Evolutionary conservation across 495 filamentous ascomycete species (phyloP).

Genomic region (Emericellopsis terricola): DNA sequence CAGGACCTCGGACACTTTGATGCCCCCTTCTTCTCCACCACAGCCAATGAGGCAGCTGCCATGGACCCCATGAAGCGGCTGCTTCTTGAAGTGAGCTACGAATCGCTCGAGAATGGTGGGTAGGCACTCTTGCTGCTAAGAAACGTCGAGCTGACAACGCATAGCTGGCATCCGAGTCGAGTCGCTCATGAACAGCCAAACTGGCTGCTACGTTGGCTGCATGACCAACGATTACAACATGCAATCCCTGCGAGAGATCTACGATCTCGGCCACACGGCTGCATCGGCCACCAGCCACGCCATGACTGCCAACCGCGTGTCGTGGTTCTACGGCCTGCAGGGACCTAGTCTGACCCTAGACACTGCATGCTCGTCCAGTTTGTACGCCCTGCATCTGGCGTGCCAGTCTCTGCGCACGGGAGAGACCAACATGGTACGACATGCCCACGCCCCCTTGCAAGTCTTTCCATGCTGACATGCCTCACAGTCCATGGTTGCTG

Average conservation of each 20-base stretch:
- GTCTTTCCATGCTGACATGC: too few relatives aligned
- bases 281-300: too few relatives aligned
- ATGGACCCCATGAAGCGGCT: slow-evolving; percentile 19
- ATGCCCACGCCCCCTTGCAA: too few relatives aligned
- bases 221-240: slow-evolving; percentile 67
- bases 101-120: slow-evolving; percentile 20
- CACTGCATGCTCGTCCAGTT: slow-evolving; percentile 64
- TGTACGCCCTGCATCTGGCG: slow-evolving; percentile 37
- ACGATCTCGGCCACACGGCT: too few relatives aligned
- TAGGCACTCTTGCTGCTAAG: too few relatives aligned
- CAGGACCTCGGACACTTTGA: slow-evolving; percentile 41
- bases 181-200: neutral
- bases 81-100: slow-evolving; percentile 17
- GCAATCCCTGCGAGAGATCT: too few relatives aligned
- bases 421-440: slow-evolving; percentile 10
- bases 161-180: neutral
- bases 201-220: slow-evolving; percentile 15
- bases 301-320: slow-evolving; percentile 28
- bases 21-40: slow-evolving; percentile 35
- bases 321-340: slow-evolving; percentile 28
- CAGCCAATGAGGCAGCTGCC: slow-evolving; percentile 23
- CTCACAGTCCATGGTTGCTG: slow-evolving; percentile 27
- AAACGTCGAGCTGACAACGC: too few relatives aligned
- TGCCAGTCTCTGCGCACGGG: slow-evolving; percentile 46
- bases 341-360: slow-evolving; percentile 50